Conservation (phyloP, 208 protist genomes). For the Endotrypanum monterogeii region DNA sequence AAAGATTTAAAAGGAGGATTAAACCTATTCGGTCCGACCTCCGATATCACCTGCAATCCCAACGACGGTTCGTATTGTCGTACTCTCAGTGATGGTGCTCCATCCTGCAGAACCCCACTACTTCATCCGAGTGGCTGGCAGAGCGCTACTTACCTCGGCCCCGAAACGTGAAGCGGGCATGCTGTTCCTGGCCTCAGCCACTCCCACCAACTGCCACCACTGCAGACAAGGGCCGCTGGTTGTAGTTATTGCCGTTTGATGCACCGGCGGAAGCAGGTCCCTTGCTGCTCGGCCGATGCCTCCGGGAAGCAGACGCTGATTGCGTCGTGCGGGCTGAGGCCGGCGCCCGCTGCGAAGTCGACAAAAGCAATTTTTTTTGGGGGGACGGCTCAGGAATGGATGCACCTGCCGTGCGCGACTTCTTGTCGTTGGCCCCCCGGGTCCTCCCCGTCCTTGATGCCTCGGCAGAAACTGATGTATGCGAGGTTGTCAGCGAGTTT, state of each 20-base stretch:
- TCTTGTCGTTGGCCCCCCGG: constrained; percentile 4
- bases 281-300: neutral
- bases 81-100: neutral
- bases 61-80: neutral
- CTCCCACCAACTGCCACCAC: neutral
- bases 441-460: neutral
- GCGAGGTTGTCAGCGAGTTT: neutral
- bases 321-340: neutral
- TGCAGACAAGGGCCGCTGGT: neutral
- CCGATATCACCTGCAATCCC: neutral
- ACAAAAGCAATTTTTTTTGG: neutral
- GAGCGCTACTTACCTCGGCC: neutral
- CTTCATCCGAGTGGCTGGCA: neutral
- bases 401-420: constrained; percentile 13
- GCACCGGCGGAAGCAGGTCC: neutral
- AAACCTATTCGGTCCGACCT: too few relatives aligned
- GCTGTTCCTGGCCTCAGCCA: neutral
- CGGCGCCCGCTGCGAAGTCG: neutral
- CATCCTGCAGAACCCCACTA: neutral
- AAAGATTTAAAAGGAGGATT: neutral
- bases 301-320: neutral
- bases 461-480: neutral
- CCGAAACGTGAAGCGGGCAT: neutral
- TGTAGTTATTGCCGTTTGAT: constrained; percentile 1
- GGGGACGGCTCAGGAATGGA: constrained; percentile 15